Evolutionary conservation across 176 grass and related monocot genomes (phyloP).

Genomic region (bread wheat (Triticum aestivum)): DNA sequence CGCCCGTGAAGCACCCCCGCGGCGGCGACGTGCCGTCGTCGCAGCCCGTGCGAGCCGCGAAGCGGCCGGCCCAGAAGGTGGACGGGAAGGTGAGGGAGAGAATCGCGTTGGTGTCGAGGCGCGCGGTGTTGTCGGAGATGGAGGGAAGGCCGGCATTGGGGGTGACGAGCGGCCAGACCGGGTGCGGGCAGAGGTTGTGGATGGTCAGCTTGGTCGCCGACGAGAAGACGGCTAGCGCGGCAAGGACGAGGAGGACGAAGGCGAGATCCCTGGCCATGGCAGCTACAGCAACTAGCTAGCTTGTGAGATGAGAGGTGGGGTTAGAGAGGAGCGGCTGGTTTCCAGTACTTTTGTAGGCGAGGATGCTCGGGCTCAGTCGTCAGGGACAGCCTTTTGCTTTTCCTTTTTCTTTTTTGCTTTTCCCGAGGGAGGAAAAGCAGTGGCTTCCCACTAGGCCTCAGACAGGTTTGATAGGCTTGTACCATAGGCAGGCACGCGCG

Average conservation of each 20-base stretch:
- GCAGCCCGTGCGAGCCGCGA: conserved; percentile 43
- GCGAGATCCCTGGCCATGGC: conserved; percentile 13
- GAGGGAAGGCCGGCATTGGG: conserved; percentile 37
- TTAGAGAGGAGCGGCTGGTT: neutral
- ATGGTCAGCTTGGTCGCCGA: conserved; percentile 40
- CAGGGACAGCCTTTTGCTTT: too few relatives aligned
- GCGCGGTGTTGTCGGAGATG: conserved; percentile 54
- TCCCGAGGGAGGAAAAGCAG: too few relatives aligned
- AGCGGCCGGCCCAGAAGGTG: conserved; percentile 43
- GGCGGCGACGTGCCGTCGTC: conserved; percentile 23
- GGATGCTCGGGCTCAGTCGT: neutral
- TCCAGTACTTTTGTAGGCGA: neutral
- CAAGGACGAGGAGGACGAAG: neutral
- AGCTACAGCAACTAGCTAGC: neutral
- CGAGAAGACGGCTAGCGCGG: neutral
- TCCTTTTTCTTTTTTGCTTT: too few relatives aligned
- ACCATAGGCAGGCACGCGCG: too few relatives aligned
- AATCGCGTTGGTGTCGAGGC: conserved; percentile 34
- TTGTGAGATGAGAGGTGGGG: neutral
- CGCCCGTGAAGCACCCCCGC: conserved; percentile 33
- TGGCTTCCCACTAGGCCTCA: too few relatives aligned
- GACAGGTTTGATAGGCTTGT: too few relatives aligned
- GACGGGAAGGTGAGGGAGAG: conserved; percentile 35
- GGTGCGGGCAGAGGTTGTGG: conserved; percentile 53
- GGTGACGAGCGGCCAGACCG: conserved; percentile 48